Conservation (phyloP, 2,329 filamentous ascomycete genomes). For the Cadophora luteo-olivacea region DNA sequence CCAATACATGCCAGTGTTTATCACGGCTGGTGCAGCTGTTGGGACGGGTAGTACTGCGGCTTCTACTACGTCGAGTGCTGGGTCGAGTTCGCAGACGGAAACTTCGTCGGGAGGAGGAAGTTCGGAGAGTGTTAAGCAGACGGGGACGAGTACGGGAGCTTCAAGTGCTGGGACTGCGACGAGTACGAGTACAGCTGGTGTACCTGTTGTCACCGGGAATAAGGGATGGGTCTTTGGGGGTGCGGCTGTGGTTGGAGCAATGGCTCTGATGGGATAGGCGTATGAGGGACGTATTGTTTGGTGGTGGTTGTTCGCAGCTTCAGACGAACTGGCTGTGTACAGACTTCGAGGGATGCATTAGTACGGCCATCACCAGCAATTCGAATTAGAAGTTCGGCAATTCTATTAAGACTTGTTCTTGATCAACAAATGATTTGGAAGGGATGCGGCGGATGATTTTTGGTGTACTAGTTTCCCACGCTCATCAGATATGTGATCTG, state of each 20-base stretch:
- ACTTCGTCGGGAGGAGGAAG: not conserved
- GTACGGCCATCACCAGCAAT: too few relatives aligned
- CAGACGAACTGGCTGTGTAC: too few relatives aligned
- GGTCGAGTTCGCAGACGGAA: constrained; percentile 1
- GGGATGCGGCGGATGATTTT: not conserved
- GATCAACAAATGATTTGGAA: not conserved
- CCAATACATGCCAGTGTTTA: constrained; percentile 30
- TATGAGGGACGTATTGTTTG: not conserved
- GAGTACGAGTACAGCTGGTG: constrained; percentile 25
- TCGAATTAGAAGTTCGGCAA: not conserved
- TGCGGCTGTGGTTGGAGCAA: constrained; percentile 29
- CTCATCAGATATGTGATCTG: not conserved
- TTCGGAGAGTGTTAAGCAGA: constrained; percentile 13
- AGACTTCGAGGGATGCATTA: too few relatives aligned
- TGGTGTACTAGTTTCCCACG: not conserved
- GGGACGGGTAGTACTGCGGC: constrained; percentile 7
- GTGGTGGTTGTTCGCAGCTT: too few relatives aligned
- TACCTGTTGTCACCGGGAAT: constrained; percentile 24
- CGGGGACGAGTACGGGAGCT: constrained; percentile 8
- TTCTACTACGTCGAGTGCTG: constrained; percentile 12
- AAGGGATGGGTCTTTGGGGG: constrained; percentile 30
- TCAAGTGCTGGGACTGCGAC: not conserved
- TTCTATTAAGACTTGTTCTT: not conserved
- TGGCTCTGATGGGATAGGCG: constrained; percentile 15
- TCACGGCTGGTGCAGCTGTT: constrained; percentile 27